A percentile compares a stretch with the other conserved stretches of the same genome.
Conservation (phyloP, 495 filamentous ascomycete genomes). For the Penicillium parvum region DNA sequence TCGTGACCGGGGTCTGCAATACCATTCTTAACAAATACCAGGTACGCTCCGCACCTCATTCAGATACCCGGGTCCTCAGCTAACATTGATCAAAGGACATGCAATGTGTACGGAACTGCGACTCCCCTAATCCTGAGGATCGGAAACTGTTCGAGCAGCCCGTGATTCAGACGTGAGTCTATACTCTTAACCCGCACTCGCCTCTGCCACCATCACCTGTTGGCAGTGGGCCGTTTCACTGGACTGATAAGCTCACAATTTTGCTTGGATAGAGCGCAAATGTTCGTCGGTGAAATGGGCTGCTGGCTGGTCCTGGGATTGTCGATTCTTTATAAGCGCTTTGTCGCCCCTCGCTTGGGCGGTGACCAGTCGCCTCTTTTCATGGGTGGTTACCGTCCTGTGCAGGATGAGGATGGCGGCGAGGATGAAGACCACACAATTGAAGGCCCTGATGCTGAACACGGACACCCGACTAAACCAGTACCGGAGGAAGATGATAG, state of each 20-base stretch:
- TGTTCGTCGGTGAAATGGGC: constrained; percentile 91
- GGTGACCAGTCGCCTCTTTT: constrained; percentile 38
- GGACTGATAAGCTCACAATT: constrained; percentile 7
- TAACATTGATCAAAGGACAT: constrained; percentile 62
- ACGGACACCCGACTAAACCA: constrained; percentile 49
- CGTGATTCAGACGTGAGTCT: constrained; percentile 78
- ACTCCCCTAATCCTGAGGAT: constrained; percentile 60
- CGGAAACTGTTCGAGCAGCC: constrained; percentile 83
- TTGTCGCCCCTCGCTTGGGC: constrained; percentile 35
- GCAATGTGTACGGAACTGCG: constrained; percentile 91
- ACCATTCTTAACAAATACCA: constrained; percentile 97
- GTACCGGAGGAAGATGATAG: constrained; percentile 41
- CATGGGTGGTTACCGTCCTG: constrained; percentile 60
- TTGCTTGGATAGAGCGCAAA: constrained; percentile 54
- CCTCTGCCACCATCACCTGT: too few relatives aligned
- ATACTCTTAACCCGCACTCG: too few relatives aligned
- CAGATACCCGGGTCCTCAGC: not conserved
- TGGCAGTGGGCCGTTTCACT: constrained; percentile 1
- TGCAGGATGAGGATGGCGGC: constrained; percentile 46
- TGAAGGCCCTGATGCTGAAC: constrained; percentile 16
- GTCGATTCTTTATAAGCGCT: constrained; percentile 59
- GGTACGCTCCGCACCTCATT: constrained; percentile 39
- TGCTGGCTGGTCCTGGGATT: constrained; percentile 81
- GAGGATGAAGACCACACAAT: constrained; percentile 43
- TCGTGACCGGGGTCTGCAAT: constrained; percentile 89